Percentiles rank a stretch among this genome's conserved stretches.
Conservation (phyloP, 305 asterid species). For the Coffea humblotiana region DNA sequence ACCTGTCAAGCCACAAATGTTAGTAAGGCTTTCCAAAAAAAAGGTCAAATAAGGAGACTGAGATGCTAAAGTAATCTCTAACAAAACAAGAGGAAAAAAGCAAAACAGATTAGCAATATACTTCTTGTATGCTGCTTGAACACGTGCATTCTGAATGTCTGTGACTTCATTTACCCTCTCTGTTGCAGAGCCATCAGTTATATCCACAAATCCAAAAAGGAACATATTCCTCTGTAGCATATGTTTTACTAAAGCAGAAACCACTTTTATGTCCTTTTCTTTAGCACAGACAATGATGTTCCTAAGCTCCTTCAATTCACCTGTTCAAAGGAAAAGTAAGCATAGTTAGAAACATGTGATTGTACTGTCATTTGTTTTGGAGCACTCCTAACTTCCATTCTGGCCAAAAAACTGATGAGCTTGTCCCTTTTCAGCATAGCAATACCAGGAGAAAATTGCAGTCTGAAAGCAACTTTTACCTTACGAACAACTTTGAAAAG, state of each 20-base stretch:
- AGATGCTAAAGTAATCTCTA: background rate
- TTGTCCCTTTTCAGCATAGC: background rate
- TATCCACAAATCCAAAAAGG: slow-evolving; percentile 74
- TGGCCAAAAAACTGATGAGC: background rate
- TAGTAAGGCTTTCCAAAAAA: slow-evolving; percentile 11
- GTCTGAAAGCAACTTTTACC: slow-evolving; percentile 1
- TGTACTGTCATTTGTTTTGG: too few species aligned
- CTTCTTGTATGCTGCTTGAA: slow-evolving; percentile 66
- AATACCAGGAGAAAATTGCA: background rate
- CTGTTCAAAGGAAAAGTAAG: slow-evolving; percentile 35
- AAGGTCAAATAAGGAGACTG: background rate
- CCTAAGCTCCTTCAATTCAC: slow-evolving; percentile 61
- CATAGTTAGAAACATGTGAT: slow-evolving; percentile 3
- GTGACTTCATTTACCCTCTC: slow-evolving; percentile 70
- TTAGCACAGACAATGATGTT: slow-evolving; percentile 56
- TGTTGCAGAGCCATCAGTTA: slow-evolving; percentile 54
- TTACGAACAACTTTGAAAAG: background rate
- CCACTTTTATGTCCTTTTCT: slow-evolving; percentile 45
- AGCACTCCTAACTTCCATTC: background rate
- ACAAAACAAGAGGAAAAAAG: slow-evolving; percentile 2
- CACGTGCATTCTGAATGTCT: slow-evolving; percentile 59
- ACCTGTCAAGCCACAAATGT: slow-evolving; percentile 40
- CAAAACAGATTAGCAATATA: slow-evolving; percentile 28
- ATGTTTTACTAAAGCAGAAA: slow-evolving; percentile 52
- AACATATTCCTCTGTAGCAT: slow-evolving; percentile 71